Base-by-base conservation (phyloP, 495 filamentous ascomycete species). In the Chaetomium fimeti region DNA sequence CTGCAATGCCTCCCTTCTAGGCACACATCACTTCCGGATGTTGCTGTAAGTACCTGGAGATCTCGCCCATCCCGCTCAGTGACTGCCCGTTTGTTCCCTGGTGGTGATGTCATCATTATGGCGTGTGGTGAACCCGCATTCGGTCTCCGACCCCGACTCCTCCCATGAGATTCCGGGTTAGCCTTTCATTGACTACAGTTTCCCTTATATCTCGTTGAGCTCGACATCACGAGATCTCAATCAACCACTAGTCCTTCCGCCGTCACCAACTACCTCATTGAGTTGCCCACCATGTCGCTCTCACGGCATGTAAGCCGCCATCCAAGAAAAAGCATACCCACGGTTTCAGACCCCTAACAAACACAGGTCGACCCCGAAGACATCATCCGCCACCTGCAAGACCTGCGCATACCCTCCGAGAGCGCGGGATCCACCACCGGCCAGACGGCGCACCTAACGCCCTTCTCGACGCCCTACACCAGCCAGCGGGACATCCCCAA, bases 391-490 rank as follows among this genome's bases (percentile, higher is more conserved):
- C 76, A 74, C 25, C 76, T 90, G 29, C 81, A 83, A 40, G 76
- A 83, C 54, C 66, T 74, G 9, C 64, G 74, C 27, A 64, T 81
- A 8, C 76, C 78, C 57, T 74, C 74, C 32, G 67, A 74, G 28
- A 72, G 72, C 27, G 73, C 78, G 40, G 80, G 36, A 28, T 16
- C 43, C 1, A 15, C 16, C 43, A 24, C 2, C 3, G 25, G 48
- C 20, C 27, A 28, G 38, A 32, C 15, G 25, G n/a, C 82, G 3
- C 83, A 87, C 61, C 75, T 84, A 16, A 88, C 86, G 1, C 84
- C 87, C 7, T 90, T 90, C 69, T 81, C 82, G 2, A 85, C 82
- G 13, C 81, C 84, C 42, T 91, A 90, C 73, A 79, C 85, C 28
- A 83, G 80, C 66, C 73, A 81, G 61, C 74, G 77, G 28, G 84